Evolutionary conservation across 2,329 filamentous ascomycete species (phyloP), one percentile per base, ranked within the genome.

Genomic region (Ophiognomonia clavigignenti-juglandacearum): DNA sequence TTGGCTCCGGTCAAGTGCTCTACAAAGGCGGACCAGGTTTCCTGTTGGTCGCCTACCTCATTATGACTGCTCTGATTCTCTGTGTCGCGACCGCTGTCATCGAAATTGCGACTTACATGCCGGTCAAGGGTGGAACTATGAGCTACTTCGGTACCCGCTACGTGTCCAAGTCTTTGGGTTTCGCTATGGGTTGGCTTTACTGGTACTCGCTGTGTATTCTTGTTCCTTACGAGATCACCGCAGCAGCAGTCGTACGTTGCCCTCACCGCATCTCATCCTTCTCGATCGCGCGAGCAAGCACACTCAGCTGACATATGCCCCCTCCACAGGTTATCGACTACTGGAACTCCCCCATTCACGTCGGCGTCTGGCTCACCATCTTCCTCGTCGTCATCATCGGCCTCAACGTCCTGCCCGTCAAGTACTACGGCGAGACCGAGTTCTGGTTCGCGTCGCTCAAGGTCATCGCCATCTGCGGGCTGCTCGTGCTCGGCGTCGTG

Each of bases 31-130:
- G 70, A 13, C 68, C 71, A 24, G 61, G 62, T 9, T 67, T 68
- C 31, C 62, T 68, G 14, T 58, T 76, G 31, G 59, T 70, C 48
- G 64, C 66, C 48, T 70, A 67, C 56, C 54, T 60, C 9, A 63
- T 76, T 45, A 64, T 75, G 43, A 64, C 68, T 32, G 62, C 72
- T 18, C 51, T 75, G 54, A 61, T 77, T 38, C 66, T 65, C 51
- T 61, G 61, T 27, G 61, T 71, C 56, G 72, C 76, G 55, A 73
- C 73, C 39, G 69, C 67, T 40, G 69, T 73, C 46, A 64, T 62
- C n/a, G 70, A 73, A 54, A 68, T 78, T 53, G 72, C 72, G 40
- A 69, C 75, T 34, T 77, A 73, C 63, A 67, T 79, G 51, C 71
- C 75, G 27, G 57, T 74, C 56, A 59, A 70, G 49, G 67, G 75